Conservation (phyloP, 1,284 basidiomycete genomes). For the Moesziomyces globuligerus region DNA sequence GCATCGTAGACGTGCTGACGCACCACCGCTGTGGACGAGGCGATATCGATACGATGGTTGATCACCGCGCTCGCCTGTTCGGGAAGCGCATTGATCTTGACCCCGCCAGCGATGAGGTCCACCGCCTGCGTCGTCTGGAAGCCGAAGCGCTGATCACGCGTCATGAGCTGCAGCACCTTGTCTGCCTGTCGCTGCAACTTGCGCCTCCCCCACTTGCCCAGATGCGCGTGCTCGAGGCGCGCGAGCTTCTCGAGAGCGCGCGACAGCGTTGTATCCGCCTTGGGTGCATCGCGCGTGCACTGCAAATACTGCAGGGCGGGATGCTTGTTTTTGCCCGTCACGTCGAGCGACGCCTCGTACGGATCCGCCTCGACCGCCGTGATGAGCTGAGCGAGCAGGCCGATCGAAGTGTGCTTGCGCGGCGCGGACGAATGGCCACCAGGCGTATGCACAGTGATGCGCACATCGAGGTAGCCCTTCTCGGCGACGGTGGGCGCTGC, state of each 20-base stretch:
- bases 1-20: conserved; percentile 70
- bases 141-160: conserved; percentile 67
- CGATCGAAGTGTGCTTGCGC: conserved; percentile 73
- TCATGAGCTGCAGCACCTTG: conserved; percentile 12
- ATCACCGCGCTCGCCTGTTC: conserved; percentile 72
- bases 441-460: conserved; percentile 65
- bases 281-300: conserved; percentile 72
- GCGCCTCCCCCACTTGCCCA: neutral
- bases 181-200: conserved; percentile 17
- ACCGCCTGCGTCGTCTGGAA: conserved; percentile 78
- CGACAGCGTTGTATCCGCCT: conserved; percentile 69
- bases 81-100: conserved; percentile 76
- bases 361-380: conserved; percentile 73
- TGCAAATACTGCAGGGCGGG: conserved; percentile 70
- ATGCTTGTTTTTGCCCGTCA: conserved; percentile 47
- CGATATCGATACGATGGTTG: conserved; percentile 74
- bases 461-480: conserved; percentile 73
- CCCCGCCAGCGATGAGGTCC: conserved; percentile 76
- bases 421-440: conserved; percentile 78
- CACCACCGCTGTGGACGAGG: conserved; percentile 70
- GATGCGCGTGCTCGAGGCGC: conserved; percentile 10
- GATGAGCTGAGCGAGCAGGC: conserved; percentile 74
- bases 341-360: conserved; percentile 66
- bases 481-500: conserved; percentile 73
- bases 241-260: conserved; percentile 70